Evolutionary conservation across 1,139 yeast genomes (phyloP), one percentile per base, ranked within the genome.

Genomic region (Kodamaea plutei): DNA sequence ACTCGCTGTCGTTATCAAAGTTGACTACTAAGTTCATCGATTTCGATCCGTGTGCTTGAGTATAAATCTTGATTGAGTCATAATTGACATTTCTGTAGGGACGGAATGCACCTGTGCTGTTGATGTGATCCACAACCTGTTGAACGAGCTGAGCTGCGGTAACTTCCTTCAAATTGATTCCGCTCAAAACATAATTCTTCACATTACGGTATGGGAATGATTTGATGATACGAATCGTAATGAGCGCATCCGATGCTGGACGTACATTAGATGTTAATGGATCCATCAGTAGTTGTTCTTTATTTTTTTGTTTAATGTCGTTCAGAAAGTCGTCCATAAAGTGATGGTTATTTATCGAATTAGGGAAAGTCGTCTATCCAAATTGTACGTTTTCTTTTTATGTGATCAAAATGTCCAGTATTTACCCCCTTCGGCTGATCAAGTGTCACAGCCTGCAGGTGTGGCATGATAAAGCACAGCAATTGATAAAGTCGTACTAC

Each of bases 31-130:
- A 68, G 52, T 91, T 88, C 79, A 88, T 84, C 2, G 96, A 85
- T 60, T 91, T 91, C 23, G 95, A 74, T 6, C 95, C 95, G 54
- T 91, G 97, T 0, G 98, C 97, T 52, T 85, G 87, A 21, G 96
- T 84, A 58, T 91, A 91, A 11, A 91, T 71, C 58, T 93, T 91
- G 39, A 91, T 54, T 0, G 93, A 67, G 50, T 91, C 85, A 46
- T 79, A 81, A 2, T 64, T 65, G n/a, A 84, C 84, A 40, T 71
- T 83, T 47, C 96, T 71, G 56, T 79, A 89, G 1, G 97, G 95
- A 47, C 96, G 70, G 40, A 80, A 74, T 0, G 74, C 77, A 2
- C 94, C 87, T 6, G 79, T 72, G 5, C 81, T 71, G 32, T 73
- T 65, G 36, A 88, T 81, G 21, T 69, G 69, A 19, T 62, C 43